These are phyloP conservation scores for Naegleria lovaniensis DNA, from an alignment of 208 protist species.

Conservation along the genomic window DNA sequence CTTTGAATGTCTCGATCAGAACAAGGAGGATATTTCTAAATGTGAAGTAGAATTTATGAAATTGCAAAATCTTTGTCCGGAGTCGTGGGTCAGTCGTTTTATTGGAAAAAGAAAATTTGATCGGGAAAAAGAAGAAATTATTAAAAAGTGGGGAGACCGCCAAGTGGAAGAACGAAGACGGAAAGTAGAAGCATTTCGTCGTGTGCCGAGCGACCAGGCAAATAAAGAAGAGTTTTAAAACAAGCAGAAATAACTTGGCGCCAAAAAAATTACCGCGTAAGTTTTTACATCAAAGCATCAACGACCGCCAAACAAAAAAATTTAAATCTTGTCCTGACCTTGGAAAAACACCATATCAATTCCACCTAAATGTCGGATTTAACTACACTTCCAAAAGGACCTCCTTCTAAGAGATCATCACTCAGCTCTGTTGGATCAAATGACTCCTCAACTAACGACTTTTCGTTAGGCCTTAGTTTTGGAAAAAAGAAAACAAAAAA, in stretches of 20 bases:
- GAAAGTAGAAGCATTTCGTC: not conserved
- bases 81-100: not conserved
- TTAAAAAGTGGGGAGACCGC: conserved; percentile 9
- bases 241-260: too few species aligned
- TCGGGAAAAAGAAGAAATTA: conserved; percentile 19
- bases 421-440: not conserved
- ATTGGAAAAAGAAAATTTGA: conserved; percentile 28
- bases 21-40: not conserved
- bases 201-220: not conserved
- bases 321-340: too few species aligned
- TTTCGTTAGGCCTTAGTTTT: not conserved
- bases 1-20: not conserved
- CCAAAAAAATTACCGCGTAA: too few species aligned
- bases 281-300: too few species aligned
- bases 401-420: not conserved
- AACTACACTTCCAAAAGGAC: not conserved
- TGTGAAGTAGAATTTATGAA: not conserved
- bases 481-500: not conserved
- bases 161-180: not conserved
- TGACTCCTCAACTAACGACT: not conserved
- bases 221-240: conserved; percentile 29
- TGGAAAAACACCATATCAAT: too few species aligned
- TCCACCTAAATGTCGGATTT: not conserved
- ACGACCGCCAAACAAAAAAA: too few species aligned
- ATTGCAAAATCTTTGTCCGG: not conserved